Evolutionary conservation across 345 rosid species (phyloP).

Genomic region (Salix arbutifolia): DNA sequence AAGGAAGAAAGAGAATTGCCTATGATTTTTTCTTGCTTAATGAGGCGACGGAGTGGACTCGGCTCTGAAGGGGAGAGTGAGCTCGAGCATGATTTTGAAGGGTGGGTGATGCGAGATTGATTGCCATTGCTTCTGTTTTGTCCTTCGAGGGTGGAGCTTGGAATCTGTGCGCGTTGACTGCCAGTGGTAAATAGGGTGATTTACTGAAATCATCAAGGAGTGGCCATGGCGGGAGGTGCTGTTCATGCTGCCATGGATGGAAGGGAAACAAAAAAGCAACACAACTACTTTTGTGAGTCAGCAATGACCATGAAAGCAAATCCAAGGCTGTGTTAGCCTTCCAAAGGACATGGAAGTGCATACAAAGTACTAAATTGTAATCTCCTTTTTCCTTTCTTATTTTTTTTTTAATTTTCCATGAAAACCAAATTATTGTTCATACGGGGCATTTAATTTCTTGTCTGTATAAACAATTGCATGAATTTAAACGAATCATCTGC

Average conservation of each 20-base stretch:
- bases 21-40: conserved; percentile 19
- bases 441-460: no score
- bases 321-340: no score
- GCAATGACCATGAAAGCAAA: no score
- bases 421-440: no score
- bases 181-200: not conserved
- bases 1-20: not conserved
- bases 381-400: no score
- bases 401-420: no score
- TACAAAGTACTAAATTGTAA: no score
- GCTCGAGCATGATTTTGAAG: conserved; percentile 27
- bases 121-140: not conserved
- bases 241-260: no score
- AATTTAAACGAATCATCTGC: no score
- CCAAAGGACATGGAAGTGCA: no score
- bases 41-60: conserved; percentile 41
- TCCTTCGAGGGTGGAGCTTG: not conserved
- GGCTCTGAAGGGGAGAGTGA: conserved; percentile 27
- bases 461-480: no score
- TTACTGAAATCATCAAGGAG: not conserved
- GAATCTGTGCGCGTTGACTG: not conserved
- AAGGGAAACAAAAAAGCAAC: not conserved
- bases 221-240: not conserved
- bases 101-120: not conserved
- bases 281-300: no score